Evolutionary conservation across 2,329 filamentous ascomycete species (phyloP), one percentile per base, ranked within the genome.

Genomic region (Fusarium nurragi): DNA sequence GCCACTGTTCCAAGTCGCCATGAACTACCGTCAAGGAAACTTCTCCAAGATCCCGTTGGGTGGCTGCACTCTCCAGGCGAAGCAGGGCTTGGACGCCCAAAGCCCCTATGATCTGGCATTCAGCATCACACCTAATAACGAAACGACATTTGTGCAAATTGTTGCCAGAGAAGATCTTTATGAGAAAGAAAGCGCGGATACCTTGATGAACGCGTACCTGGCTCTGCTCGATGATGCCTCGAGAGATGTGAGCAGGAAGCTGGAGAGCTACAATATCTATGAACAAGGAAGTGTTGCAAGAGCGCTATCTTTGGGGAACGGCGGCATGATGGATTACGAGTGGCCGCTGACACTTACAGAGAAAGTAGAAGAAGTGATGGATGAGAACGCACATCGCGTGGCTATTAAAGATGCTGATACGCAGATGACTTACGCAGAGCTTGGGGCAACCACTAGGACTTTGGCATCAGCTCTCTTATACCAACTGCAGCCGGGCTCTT

Each of bases 81-180:
- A 37, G 23, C 30, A 47, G 4, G 49, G 49, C 0, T 23, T 23
- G 4, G 49, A 52, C 37, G 40, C 40, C 2, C 49, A 52, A 12
- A 52, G 49, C 2, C 40, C 49, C 4, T 52, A 52, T 4, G 40
- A 52, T 23, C 22, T 52, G 26, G 49, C 49, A 2, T 52, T 52
- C 5, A 52, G 49, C 0, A 8, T 52, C 3, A 52, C 49, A 1
- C 49, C 49, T 0, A 47, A 52, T 3, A 46, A 37, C 0, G 14
- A 47, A 0, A 52, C 49, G 0, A 52, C 49, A 9, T 47, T 37
- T 4, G 49, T 52, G 0, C 49, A 52, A 10, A 22, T 52, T 13
- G 49, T 52, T 21, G 49, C 49, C 1, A 46, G 49, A 6, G 40
- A 52, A 4, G 49, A 52, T 4, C 3, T 52, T 1, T 52, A 52